phyloP scores from a whole-genome alignment of 2,329 filamentous ascomycete species.

The Torrubiellomyces zombiae region DNA sequence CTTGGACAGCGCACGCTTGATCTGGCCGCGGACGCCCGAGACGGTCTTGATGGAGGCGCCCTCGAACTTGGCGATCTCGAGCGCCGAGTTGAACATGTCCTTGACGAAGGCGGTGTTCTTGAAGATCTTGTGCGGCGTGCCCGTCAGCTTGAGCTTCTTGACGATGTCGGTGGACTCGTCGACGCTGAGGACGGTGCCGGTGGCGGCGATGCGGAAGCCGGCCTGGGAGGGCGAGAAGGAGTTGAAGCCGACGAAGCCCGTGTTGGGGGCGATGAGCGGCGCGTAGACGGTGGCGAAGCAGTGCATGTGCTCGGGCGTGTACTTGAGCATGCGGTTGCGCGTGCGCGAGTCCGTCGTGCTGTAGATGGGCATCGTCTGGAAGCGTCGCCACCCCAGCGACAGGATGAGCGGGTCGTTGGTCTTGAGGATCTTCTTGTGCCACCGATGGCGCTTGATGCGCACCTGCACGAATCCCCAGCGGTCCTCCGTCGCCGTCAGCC shows the following conservation, averaged over 20 bases:
- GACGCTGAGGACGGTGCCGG: conserved; percentile 81
- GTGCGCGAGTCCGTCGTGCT: conserved; percentile 88
- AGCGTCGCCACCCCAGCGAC: conserved; percentile 88
- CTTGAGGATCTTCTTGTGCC: conserved; percentile 99
- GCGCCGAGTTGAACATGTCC: conserved; percentile 86
- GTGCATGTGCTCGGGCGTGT: conserved; percentile 98
- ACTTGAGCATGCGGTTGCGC: conserved; percentile 94
- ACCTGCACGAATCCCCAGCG: conserved; percentile 92
- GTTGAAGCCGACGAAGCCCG: conserved; percentile 87
- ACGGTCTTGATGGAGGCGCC: conserved; percentile 92
- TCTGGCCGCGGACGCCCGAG: conserved; percentile 86
- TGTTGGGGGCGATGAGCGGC: conserved; percentile 86
- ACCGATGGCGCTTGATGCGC: conserved; percentile 89
- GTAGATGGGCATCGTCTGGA: conserved; percentile 86
- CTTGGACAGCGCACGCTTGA: conserved; percentile 86
- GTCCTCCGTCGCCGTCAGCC: conserved; percentile 85
- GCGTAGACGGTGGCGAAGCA: conserved; percentile 95
- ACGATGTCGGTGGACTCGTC: conserved; percentile 95
- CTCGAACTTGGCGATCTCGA: conserved; percentile 97
- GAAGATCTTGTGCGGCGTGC: conserved; percentile 91
- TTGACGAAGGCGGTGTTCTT: conserved; percentile 98
- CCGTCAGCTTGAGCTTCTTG: conserved; percentile 96
- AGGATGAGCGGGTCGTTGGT: conserved; percentile 96
- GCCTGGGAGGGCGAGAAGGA: conserved; percentile 70
- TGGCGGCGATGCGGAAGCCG: conserved; percentile 87